phyloP scores from a whole-genome alignment of 2,329 filamentous ascomycete species.

The Verticillium dahliae region DNA sequence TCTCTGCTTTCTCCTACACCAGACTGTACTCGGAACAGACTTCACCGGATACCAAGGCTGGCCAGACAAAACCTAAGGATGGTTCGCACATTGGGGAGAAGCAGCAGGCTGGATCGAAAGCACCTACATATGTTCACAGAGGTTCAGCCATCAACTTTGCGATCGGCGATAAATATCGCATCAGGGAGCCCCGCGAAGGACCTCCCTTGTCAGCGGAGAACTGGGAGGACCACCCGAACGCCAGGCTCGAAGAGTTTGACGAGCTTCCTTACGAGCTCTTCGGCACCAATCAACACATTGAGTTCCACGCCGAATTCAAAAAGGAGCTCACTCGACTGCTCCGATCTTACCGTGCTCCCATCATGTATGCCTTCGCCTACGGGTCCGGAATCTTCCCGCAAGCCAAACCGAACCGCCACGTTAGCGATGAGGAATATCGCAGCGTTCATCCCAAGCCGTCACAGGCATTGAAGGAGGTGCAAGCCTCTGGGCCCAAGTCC shows the following conservation, averaged over 20 bases:
- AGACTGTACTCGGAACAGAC: background rate
- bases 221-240: constrained; percentile 36
- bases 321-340: constrained; percentile 80
- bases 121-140: constrained; percentile 6
- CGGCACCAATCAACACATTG: constrained; percentile 92
- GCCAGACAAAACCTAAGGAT: background rate
- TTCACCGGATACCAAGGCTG: background rate
- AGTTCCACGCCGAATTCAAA: constrained; percentile 93
- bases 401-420: constrained; percentile 34
- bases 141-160: constrained; percentile 13
- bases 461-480: constrained; percentile 72
- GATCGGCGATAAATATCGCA: constrained; percentile 1
- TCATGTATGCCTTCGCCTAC: constrained; percentile 95
- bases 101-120: background rate
- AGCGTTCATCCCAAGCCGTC: constrained; percentile 79
- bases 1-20: background rate
- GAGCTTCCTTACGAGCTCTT: constrained; percentile 52
- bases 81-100: background rate
- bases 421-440: constrained; percentile 49
- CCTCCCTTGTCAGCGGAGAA: constrained; percentile 18
- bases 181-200: constrained; percentile 4
- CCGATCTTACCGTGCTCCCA: constrained; percentile 87
- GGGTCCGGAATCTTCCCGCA: constrained; percentile 96
- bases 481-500: constrained; percentile 87
- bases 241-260: constrained; percentile 34